phyloP scores from a whole-genome alignment of 129 eudicot species.

The Flaveria linearis region DNA sequence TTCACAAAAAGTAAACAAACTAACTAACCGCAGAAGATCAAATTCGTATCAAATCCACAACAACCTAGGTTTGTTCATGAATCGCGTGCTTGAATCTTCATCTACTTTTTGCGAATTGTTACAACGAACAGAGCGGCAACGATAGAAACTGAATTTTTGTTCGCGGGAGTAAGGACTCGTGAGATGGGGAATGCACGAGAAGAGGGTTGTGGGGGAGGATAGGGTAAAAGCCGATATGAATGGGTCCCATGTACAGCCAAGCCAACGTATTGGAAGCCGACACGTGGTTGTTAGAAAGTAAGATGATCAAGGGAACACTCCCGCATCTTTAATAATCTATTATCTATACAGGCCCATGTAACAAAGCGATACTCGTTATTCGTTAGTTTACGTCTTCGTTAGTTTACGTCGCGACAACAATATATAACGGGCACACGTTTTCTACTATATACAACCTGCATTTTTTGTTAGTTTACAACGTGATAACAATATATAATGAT shows the following conservation, averaged over 20 bases:
- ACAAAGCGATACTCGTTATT: too few species aligned
- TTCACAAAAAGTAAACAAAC: neutral
- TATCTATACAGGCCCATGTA: too few species aligned
- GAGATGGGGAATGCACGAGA: conserved; percentile 54
- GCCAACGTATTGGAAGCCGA: conserved; percentile 8
- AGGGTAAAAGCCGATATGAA: conserved; percentile 30
- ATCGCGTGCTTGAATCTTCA: conserved; percentile 5
- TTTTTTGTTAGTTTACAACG: too few species aligned
- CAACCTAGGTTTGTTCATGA: conserved; percentile 42
- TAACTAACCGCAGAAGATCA: conserved; percentile 29
- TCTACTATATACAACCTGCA: too few species aligned
- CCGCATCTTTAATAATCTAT: too few species aligned
- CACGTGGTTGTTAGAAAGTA: conserved; percentile 27
- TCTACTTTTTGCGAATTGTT: conserved; percentile 14
- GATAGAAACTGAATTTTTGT: conserved; percentile 54
- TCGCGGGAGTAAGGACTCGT: conserved; percentile 45
- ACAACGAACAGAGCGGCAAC: conserved; percentile 60
- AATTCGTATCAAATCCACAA: neutral
- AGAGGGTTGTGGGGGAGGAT: conserved; percentile 35
- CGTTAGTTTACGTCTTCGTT: too few species aligned
- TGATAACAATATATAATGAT: too few species aligned
- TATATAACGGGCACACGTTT: too few species aligned
- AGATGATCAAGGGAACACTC: too few species aligned
- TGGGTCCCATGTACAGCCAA: conserved; percentile 31
- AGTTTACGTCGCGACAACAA: too few species aligned